Conservation (phyloP, 2,329 filamentous ascomycete genomes). For the Capronia coronata region DNA sequence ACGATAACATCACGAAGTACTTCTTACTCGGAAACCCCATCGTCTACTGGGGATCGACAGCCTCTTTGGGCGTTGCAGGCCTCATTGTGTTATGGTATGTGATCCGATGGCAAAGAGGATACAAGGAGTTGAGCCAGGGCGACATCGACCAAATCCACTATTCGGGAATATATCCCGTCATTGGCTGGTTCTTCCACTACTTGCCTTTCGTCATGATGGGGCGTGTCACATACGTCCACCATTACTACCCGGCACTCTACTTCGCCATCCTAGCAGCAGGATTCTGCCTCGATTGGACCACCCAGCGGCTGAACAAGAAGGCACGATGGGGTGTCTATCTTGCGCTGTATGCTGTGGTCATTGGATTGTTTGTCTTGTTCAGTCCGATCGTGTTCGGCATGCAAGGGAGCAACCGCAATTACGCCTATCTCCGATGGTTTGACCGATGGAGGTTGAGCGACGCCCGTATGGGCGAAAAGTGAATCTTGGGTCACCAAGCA, state of each 20-base stretch:
- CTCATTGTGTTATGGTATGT: slow-evolving; percentile 75
- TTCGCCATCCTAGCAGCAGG: slow-evolving; percentile 88
- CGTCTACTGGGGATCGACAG: slow-evolving; percentile 91
- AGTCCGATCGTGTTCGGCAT: slow-evolving; percentile 95
- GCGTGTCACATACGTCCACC: slow-evolving; percentile 96
- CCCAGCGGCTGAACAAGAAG: slow-evolving; percentile 58
- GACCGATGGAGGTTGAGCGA: slow-evolving; percentile 78
- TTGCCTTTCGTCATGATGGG: slow-evolving; percentile 95
- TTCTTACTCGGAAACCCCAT: slow-evolving; percentile 95
- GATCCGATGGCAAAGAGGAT: slow-evolving; percentile 93
- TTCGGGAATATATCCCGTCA: slow-evolving; percentile 78
- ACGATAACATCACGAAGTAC: slow-evolving; percentile 92
- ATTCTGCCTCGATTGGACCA: slow-evolving; percentile 80
- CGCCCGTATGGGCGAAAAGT: slow-evolving; percentile 29
- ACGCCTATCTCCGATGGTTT: slow-evolving; percentile 91
- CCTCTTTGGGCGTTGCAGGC: slow-evolving; percentile 65
- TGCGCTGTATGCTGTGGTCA: slow-evolving; percentile 63
- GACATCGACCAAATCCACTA: slow-evolving; percentile 96
- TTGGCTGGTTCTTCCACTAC: slow-evolving; percentile 96
- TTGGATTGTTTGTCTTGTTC: slow-evolving; percentile 80
- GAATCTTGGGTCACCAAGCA: background rate
- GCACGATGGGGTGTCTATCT: slow-evolving; percentile 66
- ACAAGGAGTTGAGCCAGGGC: slow-evolving; percentile 66
- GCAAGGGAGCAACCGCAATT: slow-evolving; percentile 75
- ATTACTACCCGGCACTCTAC: slow-evolving; percentile 97